Percentiles rank a stretch among this genome's conserved stretches.
phyloP scores from a whole-genome alignment of 108 stramenopile genomes.

The Chaetoceros tenuissimus region DNA sequence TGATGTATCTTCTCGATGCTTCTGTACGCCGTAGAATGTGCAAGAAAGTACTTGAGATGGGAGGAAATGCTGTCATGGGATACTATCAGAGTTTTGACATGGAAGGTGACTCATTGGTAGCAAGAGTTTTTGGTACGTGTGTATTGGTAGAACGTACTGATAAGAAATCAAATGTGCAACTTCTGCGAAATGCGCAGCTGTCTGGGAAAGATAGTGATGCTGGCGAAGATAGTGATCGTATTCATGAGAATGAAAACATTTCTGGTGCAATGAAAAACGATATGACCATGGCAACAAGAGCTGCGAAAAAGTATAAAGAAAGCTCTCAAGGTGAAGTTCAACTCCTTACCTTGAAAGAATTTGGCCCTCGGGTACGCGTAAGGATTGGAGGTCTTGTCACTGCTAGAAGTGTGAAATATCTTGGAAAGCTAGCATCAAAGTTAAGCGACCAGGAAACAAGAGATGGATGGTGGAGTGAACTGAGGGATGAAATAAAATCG shows the following conservation, averaged over 20 bases:
- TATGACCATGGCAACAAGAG: no score
- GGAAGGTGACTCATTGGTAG: conserved; percentile 95
- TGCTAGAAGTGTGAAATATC: conserved; percentile 89
- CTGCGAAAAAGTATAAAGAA: conserved; percentile 8
- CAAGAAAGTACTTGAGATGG: conserved; percentile 84
- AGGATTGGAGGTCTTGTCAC: conserved; percentile 92
- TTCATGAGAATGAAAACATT: neutral
- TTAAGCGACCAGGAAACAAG: conserved; percentile 90
- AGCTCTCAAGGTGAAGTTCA: conserved; percentile 72
- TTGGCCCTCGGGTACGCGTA: conserved; percentile 77
- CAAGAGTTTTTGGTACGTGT: conserved; percentile 93
- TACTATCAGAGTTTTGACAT: conserved; percentile 91
- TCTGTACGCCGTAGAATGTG: conserved; percentile 87
- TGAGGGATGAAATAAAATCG: conserved; percentile 89
- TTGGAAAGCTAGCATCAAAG: conserved; percentile 82
- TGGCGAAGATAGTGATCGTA: neutral
- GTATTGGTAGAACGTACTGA: conserved; percentile 52
- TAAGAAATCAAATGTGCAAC: conserved; percentile 3
- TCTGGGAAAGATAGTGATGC: neutral
- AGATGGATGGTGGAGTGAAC: conserved; percentile 95
- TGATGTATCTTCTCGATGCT: conserved; percentile 85
- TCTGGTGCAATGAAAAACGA: no score
- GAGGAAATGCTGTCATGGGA: conserved; percentile 88
- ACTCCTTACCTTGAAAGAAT: conserved; percentile 78
- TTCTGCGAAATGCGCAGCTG: neutral